A percentile compares a stretch with the other conserved stretches of the same genome.
Conservation (phyloP, 805 yeast species). For the Saturnispora mendoncae region DNA sequence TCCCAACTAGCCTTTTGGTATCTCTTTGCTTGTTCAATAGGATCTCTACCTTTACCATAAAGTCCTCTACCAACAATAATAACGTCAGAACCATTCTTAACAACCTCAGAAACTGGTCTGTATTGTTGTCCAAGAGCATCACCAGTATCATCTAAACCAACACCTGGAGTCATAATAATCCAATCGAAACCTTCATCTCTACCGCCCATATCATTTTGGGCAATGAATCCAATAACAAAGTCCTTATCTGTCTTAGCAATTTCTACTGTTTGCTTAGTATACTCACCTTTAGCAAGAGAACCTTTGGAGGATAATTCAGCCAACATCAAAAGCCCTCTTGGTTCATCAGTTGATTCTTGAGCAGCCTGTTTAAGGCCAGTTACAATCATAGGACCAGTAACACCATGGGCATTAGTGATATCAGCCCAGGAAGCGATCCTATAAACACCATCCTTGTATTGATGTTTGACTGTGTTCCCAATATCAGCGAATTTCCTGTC, state of each 20-base stretch:
- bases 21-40: slow-evolving; percentile 76
- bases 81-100: slow-evolving; percentile 80
- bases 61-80: slow-evolving; percentile 98
- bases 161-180: slow-evolving; percentile 97
- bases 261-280: slow-evolving; percentile 79
- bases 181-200: slow-evolving; percentile 83
- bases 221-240: slow-evolving; percentile 94
- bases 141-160: slow-evolving; percentile 93
- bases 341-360: slow-evolving; percentile 59
- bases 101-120: slow-evolving; percentile 81
- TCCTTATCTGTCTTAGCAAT: slow-evolving; percentile 76
- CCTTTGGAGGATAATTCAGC: slow-evolving; percentile 96
- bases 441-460: slow-evolving; percentile 84
- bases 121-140: slow-evolving; percentile 96
- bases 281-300: slow-evolving; percentile 85
- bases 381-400: slow-evolving; percentile 91
- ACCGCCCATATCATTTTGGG: slow-evolving; percentile 83
- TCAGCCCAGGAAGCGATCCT: slow-evolving; percentile 92
- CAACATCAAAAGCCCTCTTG: slow-evolving; percentile 86
- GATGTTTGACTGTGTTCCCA: slow-evolving; percentile 93
- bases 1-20: slow-evolving; percentile 93
- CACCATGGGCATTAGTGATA: slow-evolving; percentile 95
- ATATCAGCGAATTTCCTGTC: slow-evolving; percentile 98
- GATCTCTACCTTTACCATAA: slow-evolving; percentile 90
- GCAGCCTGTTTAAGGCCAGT: slow-evolving; percentile 79